Evolutionary conservation across 2,329 filamentous ascomycete species (phyloP), one percentile per base, ranked within the genome.

Genomic region (Teratosphaeriaceae sp.): DNA sequence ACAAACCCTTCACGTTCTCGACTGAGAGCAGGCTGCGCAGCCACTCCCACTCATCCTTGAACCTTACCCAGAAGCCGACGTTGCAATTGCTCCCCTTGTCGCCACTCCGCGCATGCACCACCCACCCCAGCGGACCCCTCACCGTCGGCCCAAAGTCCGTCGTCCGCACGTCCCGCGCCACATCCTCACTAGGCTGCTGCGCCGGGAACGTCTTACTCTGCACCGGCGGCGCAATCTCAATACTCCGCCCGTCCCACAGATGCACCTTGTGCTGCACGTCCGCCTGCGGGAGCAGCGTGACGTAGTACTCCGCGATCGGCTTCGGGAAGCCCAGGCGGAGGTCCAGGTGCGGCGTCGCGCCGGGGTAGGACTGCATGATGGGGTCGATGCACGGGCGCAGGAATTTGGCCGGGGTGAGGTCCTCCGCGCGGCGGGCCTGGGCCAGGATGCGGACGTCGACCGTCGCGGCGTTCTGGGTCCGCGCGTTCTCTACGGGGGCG

Each of bases 361-460:
- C 48, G 6, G 48, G 46, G 43, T 38, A 49, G 5, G 37, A 38
- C 38, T 47, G 45, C 2, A 49, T 44, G 21, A 45, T 40, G 12
- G 43, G 38, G 31, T 38, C 42, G 42, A 47, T 43, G 21, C 30
- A 39, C 9, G 44, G 45, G 29, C 33, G 36, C 15, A 29, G 34
- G 29, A 49, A 47, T 21, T 45, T 47, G 4, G 43, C 34, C 22
- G 43, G 13, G 12, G 9, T 39, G 18, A 63, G 44, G 30, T 58
- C 52, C 19, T 50, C 42, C 26, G 53, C 53, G 7, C 49, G 38
- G 6, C 43, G 47, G 1, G 61, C 56, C 45, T 64, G 61, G 3
- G 50, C 59, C 20, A 72, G 64, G n/a, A 71, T 53, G 5, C 70
- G 57, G 33, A 71, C 63, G 29, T 70, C 69, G 1, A 74, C 71